Base-by-base conservation (phyloP, 2,329 filamentous ascomycete genomes). In the Aspergillus melleus region DNA sequence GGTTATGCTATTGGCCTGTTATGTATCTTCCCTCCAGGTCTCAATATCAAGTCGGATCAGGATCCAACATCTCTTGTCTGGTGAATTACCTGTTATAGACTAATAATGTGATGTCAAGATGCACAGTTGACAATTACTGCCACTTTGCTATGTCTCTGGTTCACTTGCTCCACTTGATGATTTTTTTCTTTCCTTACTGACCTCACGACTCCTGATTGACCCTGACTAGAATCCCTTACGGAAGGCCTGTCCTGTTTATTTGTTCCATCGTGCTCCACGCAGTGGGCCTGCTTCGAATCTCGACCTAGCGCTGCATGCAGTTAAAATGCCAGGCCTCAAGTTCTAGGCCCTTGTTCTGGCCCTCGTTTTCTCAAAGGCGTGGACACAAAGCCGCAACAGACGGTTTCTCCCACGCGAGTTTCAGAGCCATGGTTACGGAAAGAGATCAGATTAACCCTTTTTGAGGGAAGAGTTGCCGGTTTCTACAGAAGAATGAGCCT, bases 1-100 rank as follows among this genome's bases (percentile, higher is more conserved):
- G 12, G 49, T 30, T 46, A 26, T 6, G 22, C n/a, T 53, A 16
- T n/a, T 16, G 50, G 42, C 42, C 55, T 53, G 14, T 53, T 29
- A 49, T 57, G 50, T 58, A 58, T 58, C 50, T 54, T 58, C 55
- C 26, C 55, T 58, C 55, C 16, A 26, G 30, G 51, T 53, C 24
- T 32, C 26, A 39, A 20, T 36, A 42, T 47, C n/a, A 58, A 52
- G 55, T 50, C 55, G 46, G 26, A 42, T 52, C 49, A 51, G 54
- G 49, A 29, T 22, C 29, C 50, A 36, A 54, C 30, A 42, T 46
- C 42, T 50, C 56, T 52, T 42, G 26, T 30, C 46, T 44, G 30
- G 32, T 54, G 49, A 4, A 39, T 42, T 50, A 29, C 19, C 26
- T 58, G 42, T 52, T 39, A 49, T 58, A 42, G 26, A 42, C 44